Conservation (phyloP, 805 yeast species). For the Saturnispora gosingensis region DNA sequence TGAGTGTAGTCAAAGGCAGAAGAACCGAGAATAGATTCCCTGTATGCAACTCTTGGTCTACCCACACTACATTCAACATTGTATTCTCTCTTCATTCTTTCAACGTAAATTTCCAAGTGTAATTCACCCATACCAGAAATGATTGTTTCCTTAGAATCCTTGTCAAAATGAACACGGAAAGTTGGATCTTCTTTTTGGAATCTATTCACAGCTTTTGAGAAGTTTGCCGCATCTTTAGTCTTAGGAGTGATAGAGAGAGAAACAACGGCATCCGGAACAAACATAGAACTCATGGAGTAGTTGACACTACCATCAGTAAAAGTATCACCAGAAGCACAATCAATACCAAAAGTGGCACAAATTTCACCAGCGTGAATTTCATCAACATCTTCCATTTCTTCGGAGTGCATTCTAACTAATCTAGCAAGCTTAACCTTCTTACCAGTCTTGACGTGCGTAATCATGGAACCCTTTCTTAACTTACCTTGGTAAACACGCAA, state of each 20-base stretch:
- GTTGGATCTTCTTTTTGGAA: slow-evolving; percentile 99
- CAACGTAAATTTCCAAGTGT: slow-evolving; percentile 94
- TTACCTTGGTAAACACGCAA: slow-evolving; percentile 96
- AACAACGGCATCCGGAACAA: slow-evolving; percentile 97
- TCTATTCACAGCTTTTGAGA: slow-evolving; percentile 93
- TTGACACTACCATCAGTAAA: slow-evolving; percentile 76
- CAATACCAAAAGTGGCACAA: slow-evolving; percentile 98
- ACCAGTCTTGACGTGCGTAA: slow-evolving; percentile 84
- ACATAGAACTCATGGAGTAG: slow-evolving; percentile 95
- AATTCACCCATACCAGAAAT: slow-evolving; percentile 93
- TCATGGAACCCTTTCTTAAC: slow-evolving; percentile 80
- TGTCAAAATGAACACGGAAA: slow-evolving; percentile 83
- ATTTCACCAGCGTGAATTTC: slow-evolving; percentile 97
- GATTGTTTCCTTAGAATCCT: slow-evolving; percentile 87
- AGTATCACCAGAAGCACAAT: slow-evolving; percentile 98
- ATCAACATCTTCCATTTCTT: slow-evolving; percentile 96
- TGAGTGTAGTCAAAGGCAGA: slow-evolving; percentile 87
- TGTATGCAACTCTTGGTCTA: slow-evolving; percentile 94
- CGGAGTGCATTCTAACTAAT: slow-evolving; percentile 96
- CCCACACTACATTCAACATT: slow-evolving; percentile 94
- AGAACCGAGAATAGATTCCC: slow-evolving; percentile 76
- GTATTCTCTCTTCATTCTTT: slow-evolving; percentile 96
- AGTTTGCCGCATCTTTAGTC: slow-evolving; percentile 76
- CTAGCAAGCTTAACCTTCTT: slow-evolving; percentile 90
- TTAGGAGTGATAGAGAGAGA: slow-evolving; percentile 86